phyloP scores from a whole-genome alignment of 768 basidiomycete genomes.

The Boletus insuetus region DNA sequence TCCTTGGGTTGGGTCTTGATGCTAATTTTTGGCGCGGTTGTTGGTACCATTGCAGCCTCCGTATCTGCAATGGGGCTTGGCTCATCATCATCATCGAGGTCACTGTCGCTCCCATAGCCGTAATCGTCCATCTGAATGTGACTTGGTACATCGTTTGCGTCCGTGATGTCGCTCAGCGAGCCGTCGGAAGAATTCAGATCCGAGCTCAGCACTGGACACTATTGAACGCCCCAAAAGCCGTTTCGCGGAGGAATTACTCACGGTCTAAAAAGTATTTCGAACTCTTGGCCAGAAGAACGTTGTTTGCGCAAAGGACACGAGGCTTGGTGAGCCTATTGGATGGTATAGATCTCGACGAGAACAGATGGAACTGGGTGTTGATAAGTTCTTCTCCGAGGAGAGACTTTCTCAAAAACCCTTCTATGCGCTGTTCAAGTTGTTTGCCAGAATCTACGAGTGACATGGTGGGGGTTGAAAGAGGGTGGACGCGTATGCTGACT shows the following conservation, averaged over 20 bases:
- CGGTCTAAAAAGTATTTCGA: conserved; percentile 27
- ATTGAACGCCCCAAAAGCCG: background rate
- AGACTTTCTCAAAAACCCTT: conserved; percentile 23
- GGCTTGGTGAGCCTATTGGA: conserved; percentile 11
- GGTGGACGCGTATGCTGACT: background rate
- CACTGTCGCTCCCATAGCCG: background rate
- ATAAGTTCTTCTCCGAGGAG: conserved; percentile 27
- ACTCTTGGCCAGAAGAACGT: conserved; percentile 20
- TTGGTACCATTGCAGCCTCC: background rate
- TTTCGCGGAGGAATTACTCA: conserved; percentile 3
- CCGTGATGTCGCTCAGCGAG: background rate
- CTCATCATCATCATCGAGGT: background rate
- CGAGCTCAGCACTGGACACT: background rate
- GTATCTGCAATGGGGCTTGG: background rate
- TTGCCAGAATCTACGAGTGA: conserved; percentile 1
- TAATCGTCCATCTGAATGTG: background rate
- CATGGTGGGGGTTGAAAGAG: background rate
- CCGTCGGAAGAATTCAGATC: background rate
- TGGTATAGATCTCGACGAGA: conserved; percentile 10
- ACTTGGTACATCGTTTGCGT: background rate
- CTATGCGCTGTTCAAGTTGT: conserved; percentile 13
- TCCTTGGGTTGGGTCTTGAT: background rate
- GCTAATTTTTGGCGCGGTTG: background rate
- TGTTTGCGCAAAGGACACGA: conserved; percentile 29
- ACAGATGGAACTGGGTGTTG: conserved; percentile 33